phyloP scores from a whole-genome alignment of 768 basidiomycete genomes.

The Serendipita vermifera region DNA sequence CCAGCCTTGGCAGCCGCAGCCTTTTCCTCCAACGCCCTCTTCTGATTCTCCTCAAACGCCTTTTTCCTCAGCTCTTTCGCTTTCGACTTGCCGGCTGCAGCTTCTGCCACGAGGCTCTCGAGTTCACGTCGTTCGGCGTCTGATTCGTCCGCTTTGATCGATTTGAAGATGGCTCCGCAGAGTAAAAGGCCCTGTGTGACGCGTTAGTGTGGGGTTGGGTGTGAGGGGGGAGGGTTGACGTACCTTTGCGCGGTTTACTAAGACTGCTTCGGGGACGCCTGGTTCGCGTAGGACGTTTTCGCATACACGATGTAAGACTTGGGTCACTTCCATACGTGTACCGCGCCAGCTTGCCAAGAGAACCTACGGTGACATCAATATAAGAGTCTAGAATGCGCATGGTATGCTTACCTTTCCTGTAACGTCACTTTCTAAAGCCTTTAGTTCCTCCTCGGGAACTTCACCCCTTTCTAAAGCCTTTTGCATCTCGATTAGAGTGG shows the following conservation, averaged over 20 bases:
- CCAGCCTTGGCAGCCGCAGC: neutral
- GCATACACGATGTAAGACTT: slow-evolving; percentile 66
- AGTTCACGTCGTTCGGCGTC: slow-evolving; percentile 91
- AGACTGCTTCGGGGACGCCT: slow-evolving; percentile 51
- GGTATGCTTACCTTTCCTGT: too few species aligned
- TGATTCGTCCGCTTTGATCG: slow-evolving; percentile 70
- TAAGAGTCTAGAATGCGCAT: too few species aligned
- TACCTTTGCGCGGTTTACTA: slow-evolving; percentile 79
- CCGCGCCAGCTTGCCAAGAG: slow-evolving; percentile 97
- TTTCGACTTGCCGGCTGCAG: slow-evolving; percentile 48
- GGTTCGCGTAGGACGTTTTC: slow-evolving; percentile 79
- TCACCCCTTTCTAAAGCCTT: slow-evolving; percentile 82
- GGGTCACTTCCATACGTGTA: slow-evolving; percentile 85
- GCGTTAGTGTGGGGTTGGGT: neutral
- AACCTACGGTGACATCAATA: too few species aligned
- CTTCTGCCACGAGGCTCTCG: slow-evolving; percentile 83
- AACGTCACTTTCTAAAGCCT: slow-evolving; percentile 80
- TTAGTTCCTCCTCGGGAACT: slow-evolving; percentile 68
- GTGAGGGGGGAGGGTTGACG: slow-evolving; percentile 9
- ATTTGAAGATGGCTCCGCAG: slow-evolving; percentile 83
- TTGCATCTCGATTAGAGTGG: slow-evolving; percentile 82
- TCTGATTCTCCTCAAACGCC: neutral
- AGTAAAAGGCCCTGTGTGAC: slow-evolving; percentile 62
- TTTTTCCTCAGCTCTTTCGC: slow-evolving; percentile 7
- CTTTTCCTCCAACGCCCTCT: too few species aligned